A percentile compares a stretch with the other conserved stretches of the same genome.
phyloP scores from a whole-genome alignment of 345 rosid species.

The Corymbia maculata region DNA sequence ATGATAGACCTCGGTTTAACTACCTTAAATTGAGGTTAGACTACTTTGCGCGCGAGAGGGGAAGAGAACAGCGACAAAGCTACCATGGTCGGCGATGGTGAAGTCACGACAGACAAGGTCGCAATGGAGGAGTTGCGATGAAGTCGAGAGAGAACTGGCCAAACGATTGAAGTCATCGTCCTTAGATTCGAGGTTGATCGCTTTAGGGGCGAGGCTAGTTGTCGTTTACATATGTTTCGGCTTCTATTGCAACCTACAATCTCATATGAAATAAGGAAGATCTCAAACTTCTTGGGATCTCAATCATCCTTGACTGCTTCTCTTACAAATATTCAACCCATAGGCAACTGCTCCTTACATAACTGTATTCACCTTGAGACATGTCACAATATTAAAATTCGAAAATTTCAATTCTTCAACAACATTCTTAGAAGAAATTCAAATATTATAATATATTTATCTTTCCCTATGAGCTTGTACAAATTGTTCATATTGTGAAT shows the following conservation, averaged over 20 bases:
- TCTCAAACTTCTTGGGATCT: background rate
- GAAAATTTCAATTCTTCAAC: background rate
- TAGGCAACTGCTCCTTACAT: background rate
- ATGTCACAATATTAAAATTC: background rate
- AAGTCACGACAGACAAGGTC: too few relatives aligned
- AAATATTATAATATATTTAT: too few relatives aligned
- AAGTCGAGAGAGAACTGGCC: too few relatives aligned
- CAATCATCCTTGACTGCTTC: background rate
- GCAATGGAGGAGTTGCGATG: too few relatives aligned
- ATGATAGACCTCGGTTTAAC: too few relatives aligned
- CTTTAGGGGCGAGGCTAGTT: background rate
- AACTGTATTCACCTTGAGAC: background rate
- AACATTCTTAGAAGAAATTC: background rate
- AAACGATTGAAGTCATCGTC: too few relatives aligned
- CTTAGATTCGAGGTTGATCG: background rate
- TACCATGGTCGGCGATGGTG: too few relatives aligned
- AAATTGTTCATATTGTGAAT: background rate
- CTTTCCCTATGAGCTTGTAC: background rate
- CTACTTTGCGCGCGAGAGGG: too few relatives aligned
- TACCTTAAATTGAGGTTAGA: too few relatives aligned
- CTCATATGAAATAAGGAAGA: background rate
- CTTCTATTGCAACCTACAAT: background rate
- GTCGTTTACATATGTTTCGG: background rate
- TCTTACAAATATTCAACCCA: background rate
- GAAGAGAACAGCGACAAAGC: too few relatives aligned